Conservation (phyloP, 2,329 filamentous ascomycete species). For the Aspergillus sergii region DNA sequence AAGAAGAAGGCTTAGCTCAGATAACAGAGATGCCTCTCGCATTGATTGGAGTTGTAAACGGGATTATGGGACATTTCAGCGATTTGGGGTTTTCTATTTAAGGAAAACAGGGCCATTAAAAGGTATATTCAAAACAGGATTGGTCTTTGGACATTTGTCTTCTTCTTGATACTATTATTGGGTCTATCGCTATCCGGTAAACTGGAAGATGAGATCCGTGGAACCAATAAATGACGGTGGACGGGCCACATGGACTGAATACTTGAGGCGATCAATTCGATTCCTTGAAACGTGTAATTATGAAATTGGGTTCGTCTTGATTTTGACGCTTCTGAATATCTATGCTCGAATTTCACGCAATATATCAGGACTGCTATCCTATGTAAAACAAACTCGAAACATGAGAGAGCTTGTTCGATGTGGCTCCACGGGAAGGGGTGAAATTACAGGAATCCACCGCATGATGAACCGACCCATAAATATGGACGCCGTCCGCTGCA, state of each 20-base stretch:
- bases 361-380: neutral
- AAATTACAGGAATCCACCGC: constrained; percentile 1
- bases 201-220: neutral
- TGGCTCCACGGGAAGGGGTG: neutral
- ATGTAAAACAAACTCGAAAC: neutral
- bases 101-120: neutral
- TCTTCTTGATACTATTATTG: neutral
- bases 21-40: neutral
- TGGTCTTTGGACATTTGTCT: neutral
- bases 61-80: neutral
- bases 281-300: neutral
- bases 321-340: neutral
- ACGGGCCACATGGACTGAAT: neutral
- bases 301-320: neutral
- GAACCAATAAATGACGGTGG: neutral
- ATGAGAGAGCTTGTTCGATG: neutral
- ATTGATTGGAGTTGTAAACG: constrained; percentile 8
- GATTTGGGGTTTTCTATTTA: neutral
- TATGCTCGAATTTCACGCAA: neutral
- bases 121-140: neutral
- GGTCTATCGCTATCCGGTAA: neutral
- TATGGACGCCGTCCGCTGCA: neutral
- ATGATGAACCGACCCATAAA: neutral
- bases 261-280: neutral
- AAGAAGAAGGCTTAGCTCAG: constrained; percentile 41